Evolutionary conservation across 345 rosid genomes (phyloP).

Genomic region (Turritis glabra): DNA sequence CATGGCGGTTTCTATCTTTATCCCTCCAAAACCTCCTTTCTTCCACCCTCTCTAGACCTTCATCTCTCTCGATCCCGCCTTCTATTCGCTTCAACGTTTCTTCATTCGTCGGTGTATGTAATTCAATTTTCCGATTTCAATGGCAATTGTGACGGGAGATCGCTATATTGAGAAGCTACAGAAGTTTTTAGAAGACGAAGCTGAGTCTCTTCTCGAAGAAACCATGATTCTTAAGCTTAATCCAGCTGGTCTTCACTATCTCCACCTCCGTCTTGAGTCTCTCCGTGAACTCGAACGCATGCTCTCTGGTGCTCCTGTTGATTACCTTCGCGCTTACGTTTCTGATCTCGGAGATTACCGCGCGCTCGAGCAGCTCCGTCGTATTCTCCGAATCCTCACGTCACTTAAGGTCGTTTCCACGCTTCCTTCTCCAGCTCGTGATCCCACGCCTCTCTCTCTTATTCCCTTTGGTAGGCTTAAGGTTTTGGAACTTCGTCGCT

Average conservation of each 20-base stretch:
- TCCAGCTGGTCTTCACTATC: conserved; percentile 93
- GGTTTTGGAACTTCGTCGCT: conserved; percentile 82
- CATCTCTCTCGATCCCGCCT: not conserved
- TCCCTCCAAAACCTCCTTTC: conserved; percentile 44
- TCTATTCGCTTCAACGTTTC: not conserved
- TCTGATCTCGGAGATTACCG: conserved; percentile 96
- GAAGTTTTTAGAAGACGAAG: conserved; percentile 68
- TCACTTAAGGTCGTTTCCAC: conserved; percentile 77
- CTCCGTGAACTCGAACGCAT: conserved; percentile 83
- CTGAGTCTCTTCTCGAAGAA: conserved; percentile 72
- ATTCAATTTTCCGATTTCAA: too few relatives aligned
- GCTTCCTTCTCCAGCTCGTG: conserved; percentile 69
- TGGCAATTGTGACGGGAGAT: conserved; percentile 98
- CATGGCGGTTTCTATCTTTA: conserved; percentile 47
- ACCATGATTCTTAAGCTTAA: conserved; percentile 76
- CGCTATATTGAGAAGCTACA: conserved; percentile 84
- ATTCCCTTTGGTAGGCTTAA: conserved; percentile 76
- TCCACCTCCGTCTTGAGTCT: conserved; percentile 88
- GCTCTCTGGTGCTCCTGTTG: conserved; percentile 85
- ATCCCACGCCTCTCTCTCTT: conserved; percentile 84
- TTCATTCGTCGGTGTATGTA: too few relatives aligned
- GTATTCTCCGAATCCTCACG: conserved; percentile 80
- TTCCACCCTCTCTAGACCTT: conserved; percentile 24
- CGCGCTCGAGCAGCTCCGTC: conserved; percentile 90
- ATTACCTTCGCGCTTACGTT: conserved; percentile 92